These are phyloP conservation scores for Flaveria floridana DNA, from an alignment of 140 eudicot species.

Conservation along the genomic window DNA sequence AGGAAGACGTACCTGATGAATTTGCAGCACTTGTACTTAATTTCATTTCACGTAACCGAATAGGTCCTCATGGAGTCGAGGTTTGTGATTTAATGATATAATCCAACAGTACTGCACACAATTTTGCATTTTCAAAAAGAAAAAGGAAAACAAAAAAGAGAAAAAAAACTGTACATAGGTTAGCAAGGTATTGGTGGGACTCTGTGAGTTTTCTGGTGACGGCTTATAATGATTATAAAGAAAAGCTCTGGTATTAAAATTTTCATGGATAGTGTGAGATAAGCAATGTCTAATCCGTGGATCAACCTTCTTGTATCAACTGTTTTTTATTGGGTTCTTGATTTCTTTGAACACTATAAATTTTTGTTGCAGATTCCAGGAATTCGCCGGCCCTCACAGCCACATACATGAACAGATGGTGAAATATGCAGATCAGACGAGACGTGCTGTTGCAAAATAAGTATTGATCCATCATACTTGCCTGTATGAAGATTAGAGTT, in stretches of 20 bases:
- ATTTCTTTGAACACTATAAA: not conserved
- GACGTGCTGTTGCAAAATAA: constrained; percentile 10
- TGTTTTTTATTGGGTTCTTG: not conserved
- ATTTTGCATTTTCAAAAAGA: not conserved
- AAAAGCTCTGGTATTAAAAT: not conserved
- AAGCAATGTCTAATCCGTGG: not conserved
- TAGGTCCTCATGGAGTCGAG: constrained; percentile 91
- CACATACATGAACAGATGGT: constrained; percentile 39
- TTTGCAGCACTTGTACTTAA: constrained; percentile 69
- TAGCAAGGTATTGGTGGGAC: too few species aligned
- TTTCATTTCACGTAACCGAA: constrained; percentile 76
- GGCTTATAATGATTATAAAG: too few species aligned
- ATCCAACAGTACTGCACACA: not conserved
- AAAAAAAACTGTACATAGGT: not conserved
- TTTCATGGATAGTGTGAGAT: not conserved
- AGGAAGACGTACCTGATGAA: constrained; percentile 99
- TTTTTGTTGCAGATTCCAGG: constrained; percentile 57
- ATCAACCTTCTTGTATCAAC: not conserved
- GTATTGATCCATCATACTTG: constrained; percentile 7
- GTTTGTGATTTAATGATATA: constrained; percentile 44
- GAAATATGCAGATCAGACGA: not conserved
- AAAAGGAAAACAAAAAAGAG: too few species aligned
- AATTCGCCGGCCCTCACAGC: constrained; percentile 41
- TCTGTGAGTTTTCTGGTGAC: too few species aligned
- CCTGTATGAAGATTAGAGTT: constrained; percentile 9